Base-by-base conservation (phyloP, 2,329 filamentous ascomycete species). In the Diplodia sapinea region DNA sequence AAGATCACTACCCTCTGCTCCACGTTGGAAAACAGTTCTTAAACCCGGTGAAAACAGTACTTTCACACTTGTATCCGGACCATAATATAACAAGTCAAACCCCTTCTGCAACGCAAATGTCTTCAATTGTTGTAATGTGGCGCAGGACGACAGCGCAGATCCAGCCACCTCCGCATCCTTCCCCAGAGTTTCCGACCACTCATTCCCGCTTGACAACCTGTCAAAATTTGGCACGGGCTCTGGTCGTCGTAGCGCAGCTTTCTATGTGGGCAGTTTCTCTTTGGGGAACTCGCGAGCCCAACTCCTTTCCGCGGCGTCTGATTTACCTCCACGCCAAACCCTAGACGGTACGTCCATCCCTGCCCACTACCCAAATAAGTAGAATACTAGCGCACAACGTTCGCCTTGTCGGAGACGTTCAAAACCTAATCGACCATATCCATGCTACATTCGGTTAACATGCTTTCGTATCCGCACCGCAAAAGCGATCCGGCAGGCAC, bases 321-420 rank as follows among this genome's bases (percentile, higher is more conserved):
- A 31, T 15, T 29, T 29, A 15, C 36, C 29, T 38, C 36, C 56
- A 17, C 38, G 38, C 56, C 56, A 47, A 59, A 47, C 55, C 55
- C 43, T 59, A 59, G 31, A 11, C 55, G 55, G 55, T 7, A 43
- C 31, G 36, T 59, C 55, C 20, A 29, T 26, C 55, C 40, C 36
- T 20, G 40, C 5, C 36, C 20, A 29, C 23, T 31, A 12, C 56
- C 56, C 15, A 29, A 26, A 47, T 11, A 23, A 40, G 36, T 40
- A 56, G 20, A 20, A 38, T 9, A 20, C 54, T 26, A 38, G n/a
- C 33, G 7, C 31, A 56, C n/a, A 11, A 17, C 38, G 56, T 47
- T 47, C 36, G 38, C 56, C 56, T 59, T 59, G 56, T 29, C 56
- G 9, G 6, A 15, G 1, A 15, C 20, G 7, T 29, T n/a, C 4